Evolutionary conservation across 1,284 basidiomycete species (phyloP).

Genomic region (Apiotrichum veenhuisii): DNA sequence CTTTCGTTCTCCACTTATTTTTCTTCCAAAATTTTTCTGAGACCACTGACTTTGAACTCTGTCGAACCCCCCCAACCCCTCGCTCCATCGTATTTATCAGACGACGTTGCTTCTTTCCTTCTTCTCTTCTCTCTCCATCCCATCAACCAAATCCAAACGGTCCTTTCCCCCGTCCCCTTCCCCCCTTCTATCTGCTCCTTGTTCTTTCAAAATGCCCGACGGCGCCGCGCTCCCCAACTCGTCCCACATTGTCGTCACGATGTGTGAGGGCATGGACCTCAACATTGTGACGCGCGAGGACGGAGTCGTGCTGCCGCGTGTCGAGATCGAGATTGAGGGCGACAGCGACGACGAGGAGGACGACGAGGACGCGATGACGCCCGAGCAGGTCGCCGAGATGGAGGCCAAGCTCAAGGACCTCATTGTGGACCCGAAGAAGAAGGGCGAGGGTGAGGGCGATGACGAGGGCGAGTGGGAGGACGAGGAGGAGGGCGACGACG

Average conservation of each 20-base stretch:
- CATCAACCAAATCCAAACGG: background rate
- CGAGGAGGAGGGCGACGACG: background rate
- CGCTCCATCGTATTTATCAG: background rate
- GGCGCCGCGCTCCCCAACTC: background rate
- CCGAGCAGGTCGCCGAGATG: slow-evolving; percentile 1
- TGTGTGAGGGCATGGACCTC: slow-evolving; percentile 2
- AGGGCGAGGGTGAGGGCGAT: background rate
- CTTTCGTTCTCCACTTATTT: background rate
- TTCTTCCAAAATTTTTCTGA: background rate
- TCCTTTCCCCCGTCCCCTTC: background rate
- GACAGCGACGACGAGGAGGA: background rate
- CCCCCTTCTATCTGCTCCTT: background rate
- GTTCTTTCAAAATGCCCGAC: background rate
- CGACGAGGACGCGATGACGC: background rate
- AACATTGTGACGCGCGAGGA: slow-evolving; percentile 1
- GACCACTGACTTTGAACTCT: too few relatives aligned
- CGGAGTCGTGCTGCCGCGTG: background rate
- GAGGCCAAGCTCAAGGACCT: background rate
- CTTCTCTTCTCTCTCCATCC: background rate
- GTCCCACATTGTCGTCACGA: background rate
- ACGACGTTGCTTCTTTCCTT: background rate
- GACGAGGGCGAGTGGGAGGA: slow-evolving; percentile 2
- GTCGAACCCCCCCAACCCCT: too few relatives aligned
- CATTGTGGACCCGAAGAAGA: background rate
- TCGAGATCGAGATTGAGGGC: background rate